phyloP scores from a whole-genome alignment of 2,329 filamentous ascomycete genomes.

The Rhinocladiella similis region DNA sequence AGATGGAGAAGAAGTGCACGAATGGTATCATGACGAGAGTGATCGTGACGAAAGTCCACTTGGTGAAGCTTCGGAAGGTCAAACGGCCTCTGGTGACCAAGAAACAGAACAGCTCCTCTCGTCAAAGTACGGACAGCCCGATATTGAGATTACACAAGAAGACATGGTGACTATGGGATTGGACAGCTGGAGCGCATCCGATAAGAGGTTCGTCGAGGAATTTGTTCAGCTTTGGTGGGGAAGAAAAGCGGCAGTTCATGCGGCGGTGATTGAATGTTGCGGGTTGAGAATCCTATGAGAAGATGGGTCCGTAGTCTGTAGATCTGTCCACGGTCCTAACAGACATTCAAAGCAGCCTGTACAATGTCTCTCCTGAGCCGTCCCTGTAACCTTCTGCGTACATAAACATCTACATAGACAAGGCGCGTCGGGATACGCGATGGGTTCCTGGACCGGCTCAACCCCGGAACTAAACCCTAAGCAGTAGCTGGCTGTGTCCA shows the following conservation, averaged over 20 bases:
- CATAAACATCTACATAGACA: too few species aligned
- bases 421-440: too few species aligned
- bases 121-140: constrained; percentile 25
- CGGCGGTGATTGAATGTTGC: constrained; percentile 48
- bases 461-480: background rate
- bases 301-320: background rate
- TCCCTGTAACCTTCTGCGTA: too few species aligned
- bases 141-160: constrained; percentile 41
- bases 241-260: constrained; percentile 43
- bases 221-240: constrained; percentile 49
- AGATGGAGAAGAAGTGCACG: constrained; percentile 32
- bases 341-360: too few species aligned
- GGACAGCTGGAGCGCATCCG: constrained; percentile 50
- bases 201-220: constrained; percentile 47
- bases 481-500: background rate
- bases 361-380: too few species aligned
- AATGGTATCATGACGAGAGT: constrained; percentile 24
- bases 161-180: constrained; percentile 52
- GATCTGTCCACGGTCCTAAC: too few species aligned
- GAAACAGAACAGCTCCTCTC: constrained; percentile 27
- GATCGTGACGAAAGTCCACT: constrained; percentile 16
- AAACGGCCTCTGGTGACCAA: constrained; percentile 25
- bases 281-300: constrained; percentile 45
- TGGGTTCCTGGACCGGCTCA: too few species aligned
- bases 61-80: constrained; percentile 10